These are phyloP conservation scores for Pluteus cervinus DNA, from an alignment of 768 basidiomycete genomes.

Conservation along the genomic window DNA sequence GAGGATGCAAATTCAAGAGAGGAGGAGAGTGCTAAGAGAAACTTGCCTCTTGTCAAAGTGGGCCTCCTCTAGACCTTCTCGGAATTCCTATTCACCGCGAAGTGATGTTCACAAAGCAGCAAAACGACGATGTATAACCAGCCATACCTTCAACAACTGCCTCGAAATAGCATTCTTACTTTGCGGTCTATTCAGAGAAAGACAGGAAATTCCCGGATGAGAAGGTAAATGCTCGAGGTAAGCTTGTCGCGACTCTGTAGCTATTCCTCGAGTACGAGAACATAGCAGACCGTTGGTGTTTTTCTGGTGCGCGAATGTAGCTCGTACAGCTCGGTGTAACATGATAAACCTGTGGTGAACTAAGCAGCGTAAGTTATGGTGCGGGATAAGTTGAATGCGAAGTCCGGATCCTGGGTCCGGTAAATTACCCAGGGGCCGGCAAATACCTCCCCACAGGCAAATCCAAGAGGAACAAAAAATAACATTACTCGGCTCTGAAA, in stretches of 20 bases:
- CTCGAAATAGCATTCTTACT: slow-evolving; percentile 86
- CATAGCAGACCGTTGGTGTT: no score
- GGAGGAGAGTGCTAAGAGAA: not conserved
- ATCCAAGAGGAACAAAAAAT: no score
- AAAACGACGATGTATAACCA: slow-evolving; percentile 1
- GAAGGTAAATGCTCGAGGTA: slow-evolving; percentile 47
- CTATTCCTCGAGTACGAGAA: no score
- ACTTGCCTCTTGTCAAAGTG: slow-evolving; percentile 61
- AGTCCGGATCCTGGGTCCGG: no score
- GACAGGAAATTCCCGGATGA: slow-evolving; percentile 61
- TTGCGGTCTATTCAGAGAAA: slow-evolving; percentile 77
- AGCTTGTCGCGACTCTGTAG: slow-evolving; percentile 27
- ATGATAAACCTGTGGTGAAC: no score
- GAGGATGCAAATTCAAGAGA: slow-evolving; percentile 5
- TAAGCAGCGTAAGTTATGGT: no score
- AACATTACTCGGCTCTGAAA: no score
- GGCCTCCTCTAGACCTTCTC: slow-evolving; percentile 59
- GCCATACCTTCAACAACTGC: slow-evolving; percentile 55
- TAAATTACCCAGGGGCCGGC: no score
- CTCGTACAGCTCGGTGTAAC: no score
- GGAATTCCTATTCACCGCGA: slow-evolving; percentile 51
- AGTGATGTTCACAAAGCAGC: slow-evolving; percentile 2
- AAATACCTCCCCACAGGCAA: no score
- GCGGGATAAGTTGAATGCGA: no score
- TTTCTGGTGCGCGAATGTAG: no score